Evolutionary conservation across 164 flowering plant genomes (phyloP).

Genomic region (Tetracentron sinense): DNA sequence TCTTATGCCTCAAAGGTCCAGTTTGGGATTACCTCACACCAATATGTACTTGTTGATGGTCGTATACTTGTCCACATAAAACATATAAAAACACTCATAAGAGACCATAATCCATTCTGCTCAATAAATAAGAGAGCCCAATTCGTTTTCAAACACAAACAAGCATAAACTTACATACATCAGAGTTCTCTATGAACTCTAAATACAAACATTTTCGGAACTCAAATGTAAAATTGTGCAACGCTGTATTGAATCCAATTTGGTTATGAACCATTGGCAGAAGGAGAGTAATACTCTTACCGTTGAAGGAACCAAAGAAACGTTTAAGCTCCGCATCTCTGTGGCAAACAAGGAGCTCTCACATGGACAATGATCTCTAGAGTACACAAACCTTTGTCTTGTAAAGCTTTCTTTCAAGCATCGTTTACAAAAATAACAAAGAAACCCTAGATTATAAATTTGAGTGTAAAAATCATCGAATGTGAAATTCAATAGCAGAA

Average conservation of each 20-base stretch:
- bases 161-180: too few relatives aligned
- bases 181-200: not conserved
- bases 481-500: not conserved
- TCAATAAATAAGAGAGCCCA: too few relatives aligned
- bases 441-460: not conserved
- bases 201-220: not conserved
- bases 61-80: too few relatives aligned
- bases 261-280: not conserved
- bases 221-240: not conserved
- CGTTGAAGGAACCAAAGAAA: constrained; percentile 34
- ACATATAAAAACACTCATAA: too few relatives aligned
- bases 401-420: constrained; percentile 57
- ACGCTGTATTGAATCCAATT: not conserved
- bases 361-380: constrained; percentile 65
- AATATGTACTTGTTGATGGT: too few relatives aligned
- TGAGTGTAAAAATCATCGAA: not conserved
- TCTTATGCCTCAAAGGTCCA: too few relatives aligned
- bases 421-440: constrained; percentile 7
- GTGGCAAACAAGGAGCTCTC: constrained; percentile 80
- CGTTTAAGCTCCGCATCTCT: constrained; percentile 78
- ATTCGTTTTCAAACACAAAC: not conserved
- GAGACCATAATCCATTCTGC: too few relatives aligned
- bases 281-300: constrained; percentile 22
- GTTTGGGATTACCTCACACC: not conserved
- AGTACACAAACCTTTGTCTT: constrained; percentile 73